A percentile compares a stretch with the other conserved stretches of the same genome.
Evolutionary conservation across 345 rosid species (phyloP).

Genomic region (Eucalyptus sideroxylon): DNA sequence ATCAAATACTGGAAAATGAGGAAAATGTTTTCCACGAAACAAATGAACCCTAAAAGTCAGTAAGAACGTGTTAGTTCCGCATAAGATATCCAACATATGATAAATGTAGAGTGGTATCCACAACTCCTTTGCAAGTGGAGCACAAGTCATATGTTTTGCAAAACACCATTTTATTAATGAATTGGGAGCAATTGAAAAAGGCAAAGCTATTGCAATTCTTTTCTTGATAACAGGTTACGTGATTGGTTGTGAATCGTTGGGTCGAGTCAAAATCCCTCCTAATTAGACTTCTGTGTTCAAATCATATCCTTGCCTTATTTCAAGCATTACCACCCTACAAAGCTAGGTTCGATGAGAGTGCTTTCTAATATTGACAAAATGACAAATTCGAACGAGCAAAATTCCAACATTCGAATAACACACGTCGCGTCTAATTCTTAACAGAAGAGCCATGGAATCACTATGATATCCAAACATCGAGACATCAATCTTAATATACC

Average conservation of each 20-base stretch:
- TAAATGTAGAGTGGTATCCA: neutral
- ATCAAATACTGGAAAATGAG: too few relatives aligned
- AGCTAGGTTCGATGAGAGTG: neutral
- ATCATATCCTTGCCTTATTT: neutral
- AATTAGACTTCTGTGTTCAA: neutral
- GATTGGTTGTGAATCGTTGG: neutral
- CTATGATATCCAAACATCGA: neutral
- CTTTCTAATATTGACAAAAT: neutral
- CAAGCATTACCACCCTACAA: neutral
- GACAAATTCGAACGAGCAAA: neutral
- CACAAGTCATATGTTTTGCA: neutral
- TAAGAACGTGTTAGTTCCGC: fast-evolving
- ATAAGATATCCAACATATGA: too few relatives aligned
- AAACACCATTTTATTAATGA: neutral
- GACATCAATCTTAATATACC: neutral
- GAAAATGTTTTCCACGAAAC: too few relatives aligned
- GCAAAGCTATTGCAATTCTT: neutral
- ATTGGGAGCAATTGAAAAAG: neutral
- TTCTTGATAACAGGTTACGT: neutral
- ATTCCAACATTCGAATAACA: neutral
- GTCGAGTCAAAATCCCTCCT: neutral
- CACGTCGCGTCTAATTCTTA: fast-evolving
- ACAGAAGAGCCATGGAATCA: neutral
- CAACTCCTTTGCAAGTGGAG: neutral
- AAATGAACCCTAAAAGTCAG: neutral